Evolutionary conservation across 1,284 basidiomycete species (phyloP), one percentile per base, ranked within the genome.

Genomic region (Apiotrichum akiyoshidainum): DNA sequence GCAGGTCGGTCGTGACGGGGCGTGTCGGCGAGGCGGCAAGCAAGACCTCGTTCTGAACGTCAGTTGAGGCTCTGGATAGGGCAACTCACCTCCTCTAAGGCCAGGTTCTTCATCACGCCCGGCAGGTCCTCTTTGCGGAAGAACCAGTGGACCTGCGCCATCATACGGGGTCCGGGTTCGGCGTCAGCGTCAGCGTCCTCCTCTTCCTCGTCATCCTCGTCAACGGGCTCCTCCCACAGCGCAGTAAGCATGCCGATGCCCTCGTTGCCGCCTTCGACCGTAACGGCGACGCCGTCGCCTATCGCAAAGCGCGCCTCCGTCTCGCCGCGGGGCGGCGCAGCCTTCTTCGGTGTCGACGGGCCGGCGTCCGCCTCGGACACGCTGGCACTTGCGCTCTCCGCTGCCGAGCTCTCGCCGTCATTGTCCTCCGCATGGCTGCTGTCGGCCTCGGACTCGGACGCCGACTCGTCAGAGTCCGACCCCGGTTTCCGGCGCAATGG

Each of bases 121-220:
- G 77, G 77, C 52, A 78, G 54, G 58, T 78, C 77, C 56, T 66
- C 48, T 54, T 68, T 65, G 12, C 77, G 65, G 53, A 75, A 76
- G 58, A 69, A 75, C 77, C 77, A 78, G 59, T 77, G 74, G 13
- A 78, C 65, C 52, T 73, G 69, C 9, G 72, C 74, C 72, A 74
- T 74, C 73, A 68, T 74, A 48, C 65, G 64, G n/a, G 53, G 55
- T 10, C 65, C 60, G 11, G 49, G 51, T 42, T 33, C 52, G 14
- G 54, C 61, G 33, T 60, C 57, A n/a, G n/a, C n/a, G 5, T 57
- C 31, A 9, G n/a, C n/a, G n/a, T 39, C 42, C 16, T 57, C 53
- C 14, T 55, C 47, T 57, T 46, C 54, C 21, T 61, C 59, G 3
- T 51, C 54, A 14, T 60, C 60, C 1, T 60, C 61, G 5, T 64